Percentiles rank a stretch among this genome's conserved stretches.
Evolutionary conservation across 140 eudicot species (phyloP).

Genomic region (Ambrosia hybrid): DNA sequence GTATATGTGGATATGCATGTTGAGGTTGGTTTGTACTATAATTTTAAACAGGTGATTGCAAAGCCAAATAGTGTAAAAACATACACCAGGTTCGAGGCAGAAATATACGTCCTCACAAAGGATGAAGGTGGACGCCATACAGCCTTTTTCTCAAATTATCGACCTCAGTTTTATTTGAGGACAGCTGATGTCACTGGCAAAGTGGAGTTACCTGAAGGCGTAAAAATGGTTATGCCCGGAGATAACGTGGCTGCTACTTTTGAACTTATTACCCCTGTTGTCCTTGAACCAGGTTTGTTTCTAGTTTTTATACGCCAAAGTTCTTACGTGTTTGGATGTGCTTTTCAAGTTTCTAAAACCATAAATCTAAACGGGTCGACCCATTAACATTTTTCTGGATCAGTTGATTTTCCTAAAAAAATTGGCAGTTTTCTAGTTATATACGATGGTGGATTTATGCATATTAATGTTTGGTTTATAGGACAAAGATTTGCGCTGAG

Average conservation of each 20-base stretch:
- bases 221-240: constrained; percentile 93
- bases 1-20: not conserved
- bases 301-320: not conserved
- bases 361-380: too few relatives aligned
- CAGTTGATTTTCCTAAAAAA: not conserved
- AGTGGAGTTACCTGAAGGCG: constrained; percentile 78
- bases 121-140: constrained; percentile 92
- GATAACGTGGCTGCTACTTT: constrained; percentile 83
- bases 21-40: not conserved
- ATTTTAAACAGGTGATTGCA: constrained; percentile 63
- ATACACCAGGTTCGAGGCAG: constrained; percentile 69
- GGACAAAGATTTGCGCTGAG: constrained; percentile 49
- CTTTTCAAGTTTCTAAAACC: too few relatives aligned
- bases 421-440: not conserved
- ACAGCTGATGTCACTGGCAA: constrained; percentile 82
- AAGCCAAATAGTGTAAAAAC: constrained; percentile 64
- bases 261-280: constrained; percentile 69
- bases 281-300: constrained; percentile 63
- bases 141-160: constrained; percentile 72
- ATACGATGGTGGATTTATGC: not conserved
- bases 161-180: constrained; percentile 81
- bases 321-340: too few relatives aligned
- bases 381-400: not conserved
- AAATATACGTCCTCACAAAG: constrained; percentile 74
- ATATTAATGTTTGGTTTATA: constrained; percentile 12